These are phyloP conservation scores for Ophiostoma populinum DNA, from an alignment of 2,329 filamentous ascomycete genomes.

Conservation along the genomic window DNA sequence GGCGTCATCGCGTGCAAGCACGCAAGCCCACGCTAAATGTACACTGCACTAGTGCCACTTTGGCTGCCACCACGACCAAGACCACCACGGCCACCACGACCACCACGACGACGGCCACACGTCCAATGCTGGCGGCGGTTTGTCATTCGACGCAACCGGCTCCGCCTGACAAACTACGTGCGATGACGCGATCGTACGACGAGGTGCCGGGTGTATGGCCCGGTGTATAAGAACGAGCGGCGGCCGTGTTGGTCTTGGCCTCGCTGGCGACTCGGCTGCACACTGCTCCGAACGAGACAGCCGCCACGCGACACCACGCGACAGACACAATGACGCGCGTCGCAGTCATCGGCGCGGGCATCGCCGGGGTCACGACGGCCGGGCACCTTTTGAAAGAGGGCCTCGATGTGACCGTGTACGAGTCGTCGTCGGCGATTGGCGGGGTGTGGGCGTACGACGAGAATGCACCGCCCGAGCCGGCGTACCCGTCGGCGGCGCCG, in stretches of 20 bases:
- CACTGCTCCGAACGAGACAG: too few relatives aligned
- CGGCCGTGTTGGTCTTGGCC: background rate
- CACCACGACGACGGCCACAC: too few relatives aligned
- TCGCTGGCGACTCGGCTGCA: background rate
- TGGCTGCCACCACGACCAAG: background rate
- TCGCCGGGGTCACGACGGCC: constrained; percentile 22
- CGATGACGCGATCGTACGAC: too few relatives aligned
- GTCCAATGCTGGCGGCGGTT: too few relatives aligned
- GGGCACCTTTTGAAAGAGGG: constrained; percentile 21
- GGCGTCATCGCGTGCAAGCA: constrained; percentile 4
- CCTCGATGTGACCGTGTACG: constrained; percentile 21
- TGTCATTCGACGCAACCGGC: too few relatives aligned
- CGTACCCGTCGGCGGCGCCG: constrained; percentile 18
- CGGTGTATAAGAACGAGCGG: too few relatives aligned
- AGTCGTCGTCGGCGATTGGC: constrained; percentile 18
- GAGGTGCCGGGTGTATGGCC: too few relatives aligned
- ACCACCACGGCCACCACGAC: background rate
- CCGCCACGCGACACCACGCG: too few relatives aligned
- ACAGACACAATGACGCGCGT: constrained; percentile 13
- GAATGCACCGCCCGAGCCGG: constrained; percentile 15
- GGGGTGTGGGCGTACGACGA: constrained; percentile 23
- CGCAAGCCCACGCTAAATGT: background rate
- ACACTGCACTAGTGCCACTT: background rate
- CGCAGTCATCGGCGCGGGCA: constrained; percentile 23
- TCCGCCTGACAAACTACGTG: too few relatives aligned